These are phyloP conservation scores for Neurospora sp. DNA, from an alignment of 495 filamentous ascomycete genomes.

Conservation along the genomic window DNA sequence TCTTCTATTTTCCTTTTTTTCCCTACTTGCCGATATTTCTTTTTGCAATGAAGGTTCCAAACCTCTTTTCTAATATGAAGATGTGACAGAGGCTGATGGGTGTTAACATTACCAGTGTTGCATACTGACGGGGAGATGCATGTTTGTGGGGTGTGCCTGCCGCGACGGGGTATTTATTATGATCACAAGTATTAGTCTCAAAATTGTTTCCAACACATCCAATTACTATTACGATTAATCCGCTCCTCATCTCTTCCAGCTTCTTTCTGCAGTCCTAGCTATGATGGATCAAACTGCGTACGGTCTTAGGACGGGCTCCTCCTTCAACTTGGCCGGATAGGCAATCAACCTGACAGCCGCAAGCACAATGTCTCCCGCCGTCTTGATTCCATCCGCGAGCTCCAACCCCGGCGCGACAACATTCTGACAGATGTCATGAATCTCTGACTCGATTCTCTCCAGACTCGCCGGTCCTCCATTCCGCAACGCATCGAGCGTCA, in stretches of 20 bases:
- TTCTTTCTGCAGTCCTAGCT: background rate
- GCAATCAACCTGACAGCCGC: background rate
- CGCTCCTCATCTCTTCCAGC: background rate
- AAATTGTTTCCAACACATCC: background rate
- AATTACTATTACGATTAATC: background rate
- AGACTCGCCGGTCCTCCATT: slow-evolving; percentile 24
- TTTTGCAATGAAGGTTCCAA: background rate
- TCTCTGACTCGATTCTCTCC: background rate
- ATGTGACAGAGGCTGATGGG: background rate
- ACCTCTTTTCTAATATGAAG: background rate
- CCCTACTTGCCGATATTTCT: background rate
- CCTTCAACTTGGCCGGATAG: background rate
- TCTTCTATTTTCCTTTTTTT: background rate
- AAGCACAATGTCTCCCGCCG: background rate
- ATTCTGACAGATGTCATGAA: background rate
- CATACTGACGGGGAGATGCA: background rate
- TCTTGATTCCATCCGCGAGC: background rate
- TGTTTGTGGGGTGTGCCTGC: background rate
- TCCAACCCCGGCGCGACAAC: background rate
- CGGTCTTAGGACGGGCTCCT: background rate
- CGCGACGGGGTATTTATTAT: background rate
- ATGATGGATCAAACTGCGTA: background rate
- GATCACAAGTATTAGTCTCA: background rate
- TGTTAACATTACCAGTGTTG: background rate
- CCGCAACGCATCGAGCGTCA: slow-evolving; percentile 34